phyloP scores from a whole-genome alignment of 495 filamentous ascomycete species.

The Penicillium maclennaniae region DNA sequence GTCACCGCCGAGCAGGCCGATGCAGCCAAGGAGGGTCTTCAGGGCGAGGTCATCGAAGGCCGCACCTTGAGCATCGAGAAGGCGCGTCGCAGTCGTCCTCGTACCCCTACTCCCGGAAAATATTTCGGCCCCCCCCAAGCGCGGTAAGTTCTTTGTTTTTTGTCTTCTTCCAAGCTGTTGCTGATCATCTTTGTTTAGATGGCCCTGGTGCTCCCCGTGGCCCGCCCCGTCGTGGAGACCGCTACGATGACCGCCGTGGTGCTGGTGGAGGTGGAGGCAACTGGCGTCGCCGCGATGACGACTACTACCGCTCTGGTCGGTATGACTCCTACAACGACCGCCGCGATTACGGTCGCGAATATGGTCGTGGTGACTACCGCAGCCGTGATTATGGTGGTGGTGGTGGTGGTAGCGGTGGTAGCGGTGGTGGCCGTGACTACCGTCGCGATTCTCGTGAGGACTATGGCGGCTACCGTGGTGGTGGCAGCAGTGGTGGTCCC shows the following conservation, averaged over 20 bases:
- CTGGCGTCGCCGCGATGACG: slow-evolving; percentile 43
- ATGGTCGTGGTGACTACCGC: slow-evolving; percentile 30
- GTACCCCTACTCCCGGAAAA: slow-evolving; percentile 96
- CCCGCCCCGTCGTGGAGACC: slow-evolving; percentile 36
- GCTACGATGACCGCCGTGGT: slow-evolving; percentile 57
- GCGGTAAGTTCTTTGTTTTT: slow-evolving; percentile 59
- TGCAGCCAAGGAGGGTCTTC: slow-evolving; percentile 91
- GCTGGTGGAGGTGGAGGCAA: slow-evolving; percentile 46
- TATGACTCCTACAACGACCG: slow-evolving; percentile 42
- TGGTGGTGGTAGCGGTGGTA: slow-evolving; percentile 35
- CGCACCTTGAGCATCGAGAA: slow-evolving; percentile 98
- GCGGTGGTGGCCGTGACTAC: slow-evolving; percentile 47
- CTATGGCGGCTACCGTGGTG: slow-evolving; percentile 48
- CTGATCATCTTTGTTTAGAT: slow-evolving; percentile 39
- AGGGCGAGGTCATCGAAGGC: slow-evolving; percentile 93
- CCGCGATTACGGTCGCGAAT: slow-evolving; percentile 47
- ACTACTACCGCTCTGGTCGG: slow-evolving; percentile 55
- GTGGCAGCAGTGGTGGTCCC: slow-evolving; percentile 49
- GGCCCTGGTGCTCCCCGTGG: slow-evolving; percentile 33
- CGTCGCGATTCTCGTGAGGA: slow-evolving; percentile 51
- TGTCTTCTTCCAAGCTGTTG: slow-evolving; percentile 5
- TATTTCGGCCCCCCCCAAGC: slow-evolving; percentile 97
- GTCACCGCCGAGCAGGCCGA: slow-evolving; percentile 87
- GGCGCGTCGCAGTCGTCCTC: slow-evolving; percentile 87
- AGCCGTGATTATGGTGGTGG: slow-evolving; percentile 43